These are phyloP conservation scores for Fusarium caatingaense DNA, from an alignment of 2,329 filamentous ascomycete species.

Conservation along the genomic window DNA sequence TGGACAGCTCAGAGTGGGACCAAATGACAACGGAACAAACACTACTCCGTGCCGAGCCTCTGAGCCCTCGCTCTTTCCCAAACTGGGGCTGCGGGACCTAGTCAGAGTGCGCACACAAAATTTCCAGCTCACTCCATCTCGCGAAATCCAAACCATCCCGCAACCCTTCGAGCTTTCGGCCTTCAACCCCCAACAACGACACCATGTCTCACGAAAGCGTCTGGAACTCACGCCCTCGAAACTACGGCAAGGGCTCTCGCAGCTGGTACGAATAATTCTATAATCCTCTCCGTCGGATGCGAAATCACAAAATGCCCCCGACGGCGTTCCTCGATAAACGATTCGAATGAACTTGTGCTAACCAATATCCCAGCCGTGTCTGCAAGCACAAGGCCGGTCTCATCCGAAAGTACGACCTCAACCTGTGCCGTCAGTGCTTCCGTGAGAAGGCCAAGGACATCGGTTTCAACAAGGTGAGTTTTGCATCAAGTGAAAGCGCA, in stretches of 20 bases:
- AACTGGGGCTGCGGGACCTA: slow-evolving; percentile 54
- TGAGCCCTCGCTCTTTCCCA: slow-evolving; percentile 22
- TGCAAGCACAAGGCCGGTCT: slow-evolving; percentile 97
- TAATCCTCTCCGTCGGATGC: slow-evolving; percentile 9
- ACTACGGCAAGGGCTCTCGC: slow-evolving; percentile 96
- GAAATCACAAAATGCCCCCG: slow-evolving; percentile 9
- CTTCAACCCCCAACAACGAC: slow-evolving; percentile 52
- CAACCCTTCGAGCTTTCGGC: slow-evolving; percentile 47
- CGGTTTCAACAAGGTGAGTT: slow-evolving; percentile 76
- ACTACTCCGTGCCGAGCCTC: slow-evolving; percentile 10
- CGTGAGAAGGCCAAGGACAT: slow-evolving; percentile 79
- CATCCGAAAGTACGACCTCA: slow-evolving; percentile 99
- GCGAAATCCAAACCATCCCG: slow-evolving; percentile 50
- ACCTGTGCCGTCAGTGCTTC: slow-evolving; percentile 86
- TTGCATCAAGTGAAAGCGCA: slow-evolving; percentile 12
- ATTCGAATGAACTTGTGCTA: slow-evolving; percentile 41
- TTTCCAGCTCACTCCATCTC: slow-evolving; percentile 50
- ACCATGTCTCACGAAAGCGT: slow-evolving; percentile 87
- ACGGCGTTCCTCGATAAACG: slow-evolving; percentile 1
- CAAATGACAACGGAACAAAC: neutral
- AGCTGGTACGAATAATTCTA: slow-evolving; percentile 75
- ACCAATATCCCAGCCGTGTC: slow-evolving; percentile 65
- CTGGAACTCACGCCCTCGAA: slow-evolving; percentile 98
- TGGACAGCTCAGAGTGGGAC: slow-evolving; percentile 13
- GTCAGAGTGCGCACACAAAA: slow-evolving; percentile 53